Evolutionary conservation across 176 grass and related monocot genomes (phyloP).

Genomic region (Zea mays): DNA sequence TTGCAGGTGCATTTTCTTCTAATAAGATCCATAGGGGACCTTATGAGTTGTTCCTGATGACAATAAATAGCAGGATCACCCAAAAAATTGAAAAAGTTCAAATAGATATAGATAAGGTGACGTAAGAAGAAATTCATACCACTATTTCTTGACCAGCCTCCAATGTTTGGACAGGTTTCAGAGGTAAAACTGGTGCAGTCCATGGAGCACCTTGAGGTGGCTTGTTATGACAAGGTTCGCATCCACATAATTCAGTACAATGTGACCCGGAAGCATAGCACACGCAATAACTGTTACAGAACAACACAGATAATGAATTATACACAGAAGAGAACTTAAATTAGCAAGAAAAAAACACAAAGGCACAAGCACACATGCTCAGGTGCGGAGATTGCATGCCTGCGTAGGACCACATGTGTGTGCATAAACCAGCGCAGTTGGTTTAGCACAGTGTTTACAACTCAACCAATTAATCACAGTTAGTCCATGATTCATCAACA

Average conservation of each 20-base stretch:
- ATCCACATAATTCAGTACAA: conserved; percentile 64
- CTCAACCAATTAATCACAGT: background rate
- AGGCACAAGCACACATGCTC: background rate
- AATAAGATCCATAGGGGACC: conserved; percentile 45
- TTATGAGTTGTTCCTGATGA: conserved; percentile 46
- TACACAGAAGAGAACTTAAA: conserved; percentile 10
- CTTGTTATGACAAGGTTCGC: conserved; percentile 55
- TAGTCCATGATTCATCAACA: background rate
- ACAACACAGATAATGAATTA: conserved; percentile 27
- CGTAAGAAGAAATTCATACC: conserved; percentile 47
- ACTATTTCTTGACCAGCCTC: conserved; percentile 38
- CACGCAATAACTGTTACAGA: conserved; percentile 52
- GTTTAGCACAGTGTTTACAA: background rate
- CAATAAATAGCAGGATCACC: background rate
- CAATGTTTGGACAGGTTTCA: conserved; percentile 37
- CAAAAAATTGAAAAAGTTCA: background rate
- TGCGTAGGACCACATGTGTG: background rate
- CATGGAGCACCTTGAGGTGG: conserved; percentile 30
- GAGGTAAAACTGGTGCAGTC: conserved; percentile 33
- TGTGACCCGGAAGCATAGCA: conserved; percentile 57
- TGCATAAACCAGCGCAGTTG: conserved; percentile 15
- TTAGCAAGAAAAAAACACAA: background rate
- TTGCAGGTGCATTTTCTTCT: conserved; percentile 68
- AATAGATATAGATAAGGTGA: background rate
- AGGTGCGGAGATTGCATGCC: background rate